phyloP scores from a whole-genome alignment of 2,329 filamentous ascomycete species.

The Neocatenulostroma microsporum region DNA sequence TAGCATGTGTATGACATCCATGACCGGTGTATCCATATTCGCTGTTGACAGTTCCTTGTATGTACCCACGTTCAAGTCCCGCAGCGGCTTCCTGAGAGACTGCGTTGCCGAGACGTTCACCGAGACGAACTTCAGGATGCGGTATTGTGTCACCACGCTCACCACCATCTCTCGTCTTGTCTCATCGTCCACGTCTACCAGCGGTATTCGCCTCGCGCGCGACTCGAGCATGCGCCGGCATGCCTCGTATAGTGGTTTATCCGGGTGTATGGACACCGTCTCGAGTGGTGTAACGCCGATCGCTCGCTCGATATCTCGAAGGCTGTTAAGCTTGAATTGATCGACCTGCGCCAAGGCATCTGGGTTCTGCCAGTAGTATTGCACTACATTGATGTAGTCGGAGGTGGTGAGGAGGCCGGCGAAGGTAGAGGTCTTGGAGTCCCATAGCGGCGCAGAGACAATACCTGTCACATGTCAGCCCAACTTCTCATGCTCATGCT shows the following conservation, averaged over 20 bases:
- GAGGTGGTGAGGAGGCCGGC: constrained; percentile 90
- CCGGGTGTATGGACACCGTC: constrained; percentile 90
- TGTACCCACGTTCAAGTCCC: constrained; percentile 76
- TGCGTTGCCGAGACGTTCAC: constrained; percentile 89
- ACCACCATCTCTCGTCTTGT: constrained; percentile 88
- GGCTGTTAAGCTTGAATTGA: constrained; percentile 83
- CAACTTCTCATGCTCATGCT: neutral
- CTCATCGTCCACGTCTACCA: constrained; percentile 90
- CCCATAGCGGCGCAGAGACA: constrained; percentile 94
- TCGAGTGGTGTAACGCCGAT: constrained; percentile 87
- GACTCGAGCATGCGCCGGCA: constrained; percentile 91
- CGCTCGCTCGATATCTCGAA: constrained; percentile 91
- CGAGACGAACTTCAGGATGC: constrained; percentile 96
- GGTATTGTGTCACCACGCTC: constrained; percentile 95
- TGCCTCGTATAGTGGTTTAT: constrained; percentile 85
- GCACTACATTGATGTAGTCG: constrained; percentile 97
- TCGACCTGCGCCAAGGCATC: constrained; percentile 84
- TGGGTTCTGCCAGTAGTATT: constrained; percentile 97
- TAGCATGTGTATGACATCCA: constrained; percentile 89
- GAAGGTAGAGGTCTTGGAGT: constrained; percentile 86
- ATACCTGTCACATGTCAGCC: constrained; percentile 56
- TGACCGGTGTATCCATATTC: constrained; percentile 80
- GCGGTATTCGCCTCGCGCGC: constrained; percentile 82
- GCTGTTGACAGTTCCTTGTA: constrained; percentile 75
- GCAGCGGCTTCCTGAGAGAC: constrained; percentile 76